Base-by-base conservation (phyloP, 495 filamentous ascomycete genomes). In the Xylaria bambusicola region DNA sequence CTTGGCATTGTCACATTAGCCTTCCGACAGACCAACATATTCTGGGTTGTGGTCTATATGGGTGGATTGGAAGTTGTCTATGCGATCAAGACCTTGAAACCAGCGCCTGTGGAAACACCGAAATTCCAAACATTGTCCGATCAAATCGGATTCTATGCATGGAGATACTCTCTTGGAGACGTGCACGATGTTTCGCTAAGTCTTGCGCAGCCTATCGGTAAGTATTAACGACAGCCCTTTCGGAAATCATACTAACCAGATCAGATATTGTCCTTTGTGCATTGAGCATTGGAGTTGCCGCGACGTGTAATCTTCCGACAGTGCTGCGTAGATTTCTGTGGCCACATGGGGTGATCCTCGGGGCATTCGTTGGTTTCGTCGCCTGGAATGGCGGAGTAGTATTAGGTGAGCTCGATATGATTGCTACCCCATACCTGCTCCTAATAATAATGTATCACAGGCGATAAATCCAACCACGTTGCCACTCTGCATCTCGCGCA, bases 21-120 rank as follows among this genome's bases (percentile, higher is more conserved):
- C 17, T 92, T 93, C 75, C 77, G 94, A 29, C 94, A 98, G 73
- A 98, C 94, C 10, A 98, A 98, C 66, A 88, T 98, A 59, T 92
- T 98, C 70, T 98, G 94, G 94, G 88, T 93, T 2, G 85, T 90
- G 1, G 75, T 92, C 0, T 97, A 94, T 68, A 82, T 96, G 57
- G 91, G 92, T 57, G 92, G 86, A 15, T 62, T 93, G 24, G 86
- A 90, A 57, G 78, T 83, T 13, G 80, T 90, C 10, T 72, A 80
- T 53, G 70, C 67, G 3, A 62, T 84, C 10, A 77, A 77, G 46
- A 53, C 58, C 1, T 49, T 82, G 67, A 62, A 67, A 18, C 60
- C 65, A 60, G 18, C 63, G 21, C 29, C 64, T n/a, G 69, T 65
- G 20, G 61, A 66, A 38, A 62, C 62, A 23, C 62, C 69, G 24